A percentile compares a stretch with the other conserved stretches of the same genome.
Evolutionary conservation across 108 stramenopile species (phyloP).

Genomic region (Cylindrotheca closterium): DNA sequence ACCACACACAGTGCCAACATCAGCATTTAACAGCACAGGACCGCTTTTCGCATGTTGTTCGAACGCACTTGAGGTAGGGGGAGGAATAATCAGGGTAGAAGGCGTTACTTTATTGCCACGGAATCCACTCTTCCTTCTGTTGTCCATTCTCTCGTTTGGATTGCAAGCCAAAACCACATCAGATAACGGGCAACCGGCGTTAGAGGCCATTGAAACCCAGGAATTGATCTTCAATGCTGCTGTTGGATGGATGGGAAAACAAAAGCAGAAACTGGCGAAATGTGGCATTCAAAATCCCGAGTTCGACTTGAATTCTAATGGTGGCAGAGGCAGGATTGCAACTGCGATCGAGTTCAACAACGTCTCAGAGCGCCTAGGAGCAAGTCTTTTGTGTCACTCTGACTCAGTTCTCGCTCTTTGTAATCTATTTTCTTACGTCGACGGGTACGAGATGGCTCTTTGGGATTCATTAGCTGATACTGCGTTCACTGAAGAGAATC

Average conservation of each 20-base stretch:
- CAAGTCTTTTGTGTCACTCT: constrained; percentile 59
- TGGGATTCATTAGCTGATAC: constrained; percentile 46
- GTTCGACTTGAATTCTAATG: no score
- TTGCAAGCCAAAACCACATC: constrained; percentile 35
- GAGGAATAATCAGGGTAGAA: constrained; percentile 58
- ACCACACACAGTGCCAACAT: constrained; percentile 35
- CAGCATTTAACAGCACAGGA: constrained; percentile 13
- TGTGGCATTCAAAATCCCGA: no score
- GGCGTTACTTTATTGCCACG: constrained; percentile 63
- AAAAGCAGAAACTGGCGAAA: no score
- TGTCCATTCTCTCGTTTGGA: constrained; percentile 61
- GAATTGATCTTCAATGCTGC: no score
- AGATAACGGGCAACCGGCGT: no score
- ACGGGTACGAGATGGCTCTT: constrained; percentile 36
- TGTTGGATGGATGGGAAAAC: no score
- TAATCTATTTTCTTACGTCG: constrained; percentile 54
- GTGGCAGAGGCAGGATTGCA: no score
- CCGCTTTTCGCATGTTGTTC: constrained; percentile 48
- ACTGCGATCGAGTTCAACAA: constrained; percentile 53
- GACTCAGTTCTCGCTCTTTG: constrained; percentile 48
- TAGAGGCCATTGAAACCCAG: no score
- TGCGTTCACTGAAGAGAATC: constrained; percentile 29
- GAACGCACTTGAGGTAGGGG: constrained; percentile 61
- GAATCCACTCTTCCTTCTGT: constrained; percentile 55
- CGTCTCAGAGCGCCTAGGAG: constrained; percentile 48